A percentile compares a stretch with the other conserved stretches of the same genome.
phyloP scores from a whole-genome alignment of 2,329 filamentous ascomycete genomes.

The Cercospora sojina region DNA sequence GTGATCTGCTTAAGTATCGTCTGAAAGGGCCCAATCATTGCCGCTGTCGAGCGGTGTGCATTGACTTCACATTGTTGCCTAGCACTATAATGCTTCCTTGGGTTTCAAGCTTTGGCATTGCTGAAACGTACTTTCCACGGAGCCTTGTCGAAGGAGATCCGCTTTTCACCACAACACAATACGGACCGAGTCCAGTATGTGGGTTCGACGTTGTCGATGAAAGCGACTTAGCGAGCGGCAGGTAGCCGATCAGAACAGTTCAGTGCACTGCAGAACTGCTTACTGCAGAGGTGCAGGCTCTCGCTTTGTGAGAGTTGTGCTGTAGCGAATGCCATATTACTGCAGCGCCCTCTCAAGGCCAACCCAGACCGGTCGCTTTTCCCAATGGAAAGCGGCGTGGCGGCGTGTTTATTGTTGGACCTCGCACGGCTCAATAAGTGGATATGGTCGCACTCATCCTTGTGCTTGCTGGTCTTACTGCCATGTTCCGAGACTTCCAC shows the following conservation, averaged over 20 bases:
- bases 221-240: not conserved
- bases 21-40: not conserved
- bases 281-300: not conserved
- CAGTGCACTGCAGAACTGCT: not conserved
- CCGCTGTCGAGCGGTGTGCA: no score
- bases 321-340: not conserved
- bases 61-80: no score
- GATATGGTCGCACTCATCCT: not conserved
- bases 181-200: not conserved
- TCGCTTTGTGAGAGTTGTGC: not conserved
- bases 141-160: not conserved
- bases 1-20: not conserved
- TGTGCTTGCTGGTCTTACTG: not conserved
- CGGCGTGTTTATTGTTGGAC: not conserved
- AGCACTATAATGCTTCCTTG: not conserved
- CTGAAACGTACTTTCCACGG: not conserved
- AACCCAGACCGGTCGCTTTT: not conserved
- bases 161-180: not conserved
- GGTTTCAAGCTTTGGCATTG: not conserved
- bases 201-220: not conserved
- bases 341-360: not conserved
- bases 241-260: not conserved
- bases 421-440: not conserved
- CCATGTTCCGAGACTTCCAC: not conserved
- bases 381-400: not conserved